These are phyloP conservation scores for Zymoseptoria brevis DNA, from an alignment of 2,329 filamentous ascomycete species.

Conservation along the genomic window DNA sequence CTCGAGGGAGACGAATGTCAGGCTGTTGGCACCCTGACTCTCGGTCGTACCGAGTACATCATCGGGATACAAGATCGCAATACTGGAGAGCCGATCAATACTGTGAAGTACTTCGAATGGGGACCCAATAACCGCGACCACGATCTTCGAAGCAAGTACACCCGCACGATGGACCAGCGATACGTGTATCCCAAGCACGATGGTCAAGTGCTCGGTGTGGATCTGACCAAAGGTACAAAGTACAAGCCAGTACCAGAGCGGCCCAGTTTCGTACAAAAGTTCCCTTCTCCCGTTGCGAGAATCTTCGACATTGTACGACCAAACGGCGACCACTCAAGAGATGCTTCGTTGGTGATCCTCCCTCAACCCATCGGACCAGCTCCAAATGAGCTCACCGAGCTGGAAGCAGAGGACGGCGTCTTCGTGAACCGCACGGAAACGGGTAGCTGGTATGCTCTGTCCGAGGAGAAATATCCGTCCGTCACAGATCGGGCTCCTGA, in stretches of 20 bases:
- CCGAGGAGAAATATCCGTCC: conserved; percentile 75
- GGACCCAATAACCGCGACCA: conserved; percentile 82
- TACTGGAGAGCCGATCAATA: conserved; percentile 70
- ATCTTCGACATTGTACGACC: conserved; percentile 40
- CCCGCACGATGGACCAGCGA: conserved; percentile 68
- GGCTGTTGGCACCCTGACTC: conserved; percentile 68
- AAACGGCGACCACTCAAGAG: conserved; percentile 53
- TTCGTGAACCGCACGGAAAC: conserved; percentile 79
- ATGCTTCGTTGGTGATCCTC: conserved; percentile 72
- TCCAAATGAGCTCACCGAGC: conserved; percentile 22
- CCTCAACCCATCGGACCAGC: conserved; percentile 69
- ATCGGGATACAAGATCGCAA: conserved; percentile 73
- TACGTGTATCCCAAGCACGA: conserved; percentile 86
- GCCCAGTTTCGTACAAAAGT: conserved; percentile 25
- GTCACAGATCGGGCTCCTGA: conserved; percentile 62
- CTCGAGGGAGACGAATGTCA: conserved; percentile 63
- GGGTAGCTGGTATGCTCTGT: conserved; percentile 93
- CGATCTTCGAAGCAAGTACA: conserved; percentile 78
- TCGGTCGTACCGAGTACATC: conserved; percentile 83
- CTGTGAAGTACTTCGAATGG: conserved; percentile 91
- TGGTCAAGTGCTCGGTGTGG: conserved; percentile 73
- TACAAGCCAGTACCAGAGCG: conserved; percentile 15
- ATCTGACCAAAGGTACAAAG: conserved; percentile 48
- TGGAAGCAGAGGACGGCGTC: conserved; percentile 41
- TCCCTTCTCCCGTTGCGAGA: conserved; percentile 26